Conservation (phyloP, 2,329 filamentous ascomycete species). For the Sporothrix dimorphospora region DNA sequence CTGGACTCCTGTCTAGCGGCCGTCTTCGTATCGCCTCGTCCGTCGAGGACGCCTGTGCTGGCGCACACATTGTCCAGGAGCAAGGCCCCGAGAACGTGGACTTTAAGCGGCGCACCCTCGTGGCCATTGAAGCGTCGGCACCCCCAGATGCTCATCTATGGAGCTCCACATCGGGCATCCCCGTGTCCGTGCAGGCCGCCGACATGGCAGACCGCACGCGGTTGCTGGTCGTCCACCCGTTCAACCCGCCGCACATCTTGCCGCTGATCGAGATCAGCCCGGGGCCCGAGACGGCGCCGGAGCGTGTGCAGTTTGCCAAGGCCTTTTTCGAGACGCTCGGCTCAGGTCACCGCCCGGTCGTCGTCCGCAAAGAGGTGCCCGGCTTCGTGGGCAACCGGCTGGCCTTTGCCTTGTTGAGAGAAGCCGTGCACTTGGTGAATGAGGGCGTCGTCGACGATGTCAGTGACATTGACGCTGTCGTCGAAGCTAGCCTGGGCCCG, state of each 20-base stretch:
- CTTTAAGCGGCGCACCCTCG: constrained; percentile 45
- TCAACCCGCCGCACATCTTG: constrained; percentile 54
- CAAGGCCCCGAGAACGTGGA: constrained; percentile 47
- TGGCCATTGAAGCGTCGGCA: constrained; percentile 40
- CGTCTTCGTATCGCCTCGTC: not conserved
- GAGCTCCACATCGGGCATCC: constrained; percentile 46
- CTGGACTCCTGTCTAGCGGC: not conserved
- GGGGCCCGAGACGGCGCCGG: constrained; percentile 39
- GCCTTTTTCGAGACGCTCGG: constrained; percentile 42
- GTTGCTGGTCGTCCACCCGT: constrained; percentile 51
- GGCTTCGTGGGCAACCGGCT: constrained; percentile 52
- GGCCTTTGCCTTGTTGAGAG: constrained; percentile 45
- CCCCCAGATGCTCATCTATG: constrained; percentile 44
- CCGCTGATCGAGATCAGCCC: constrained; percentile 52
- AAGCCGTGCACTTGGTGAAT: constrained; percentile 43
- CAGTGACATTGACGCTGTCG: constrained; percentile 36
- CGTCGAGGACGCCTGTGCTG: constrained; percentile 11
- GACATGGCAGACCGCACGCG: constrained; percentile 38
- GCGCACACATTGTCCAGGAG: constrained; percentile 30
- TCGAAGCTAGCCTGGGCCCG: constrained; percentile 27
- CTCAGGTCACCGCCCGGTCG: constrained; percentile 47
- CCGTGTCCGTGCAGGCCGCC: constrained; percentile 39
- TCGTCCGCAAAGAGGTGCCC: constrained; percentile 46
- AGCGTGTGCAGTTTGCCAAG: constrained; percentile 39
- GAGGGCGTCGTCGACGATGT: constrained; percentile 39